Evolutionary conservation across 768 basidiomycete genomes (phyloP), one percentile per base, ranked within the genome.

Genomic region (Lentinula guzmanii): DNA sequence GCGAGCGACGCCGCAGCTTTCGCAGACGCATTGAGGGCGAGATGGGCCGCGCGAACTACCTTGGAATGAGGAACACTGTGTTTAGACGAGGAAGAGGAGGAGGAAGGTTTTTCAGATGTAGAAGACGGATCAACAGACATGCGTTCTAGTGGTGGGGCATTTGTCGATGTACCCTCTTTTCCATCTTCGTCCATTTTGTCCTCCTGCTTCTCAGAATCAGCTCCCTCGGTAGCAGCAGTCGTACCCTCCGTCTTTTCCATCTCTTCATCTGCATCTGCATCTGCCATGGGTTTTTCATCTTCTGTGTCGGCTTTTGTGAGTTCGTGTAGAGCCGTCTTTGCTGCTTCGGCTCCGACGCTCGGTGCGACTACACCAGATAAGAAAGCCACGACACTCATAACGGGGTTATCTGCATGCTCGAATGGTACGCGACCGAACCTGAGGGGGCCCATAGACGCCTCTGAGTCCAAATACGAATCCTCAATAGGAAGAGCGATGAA

Each of bases 311-410:
- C 85, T 64, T 86, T 85, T 8, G 86, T 88, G 18, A 96, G 79
- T 61, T 90, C 90, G 50, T 90, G 90, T 63, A 96, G 74, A 0
- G 94, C 95, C 0, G 87, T 87, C 71, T 94, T 94, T 5, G 97
- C 97, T 1, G 95, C 96, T 62, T 94, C 94, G 0, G 93, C 91
- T 3, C 95, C 96, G 4, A 97, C 90, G 0, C 88, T 87, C 0
- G 94, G 93, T 9, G 86, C 86, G 6, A 98, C 90, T 9, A 95
- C 94, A 5, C 93, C 91, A 7, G 97, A 94, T 24, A 99, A 79
- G 77, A 98, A 98, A 1, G 97, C 94, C 18, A 98, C 95, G 24
- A 98, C 97, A 71, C 91, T 93, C 94, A 99, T 94, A 16, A 99
- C 93, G 0, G 97, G 97, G 69, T 98, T 98, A 69, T 99, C 97